Percentiles rank a stretch among this genome's conserved stretches.
phyloP scores from a whole-genome alignment of 2,329 filamentous ascomycete species.

The Bipolaris victoriae region DNA sequence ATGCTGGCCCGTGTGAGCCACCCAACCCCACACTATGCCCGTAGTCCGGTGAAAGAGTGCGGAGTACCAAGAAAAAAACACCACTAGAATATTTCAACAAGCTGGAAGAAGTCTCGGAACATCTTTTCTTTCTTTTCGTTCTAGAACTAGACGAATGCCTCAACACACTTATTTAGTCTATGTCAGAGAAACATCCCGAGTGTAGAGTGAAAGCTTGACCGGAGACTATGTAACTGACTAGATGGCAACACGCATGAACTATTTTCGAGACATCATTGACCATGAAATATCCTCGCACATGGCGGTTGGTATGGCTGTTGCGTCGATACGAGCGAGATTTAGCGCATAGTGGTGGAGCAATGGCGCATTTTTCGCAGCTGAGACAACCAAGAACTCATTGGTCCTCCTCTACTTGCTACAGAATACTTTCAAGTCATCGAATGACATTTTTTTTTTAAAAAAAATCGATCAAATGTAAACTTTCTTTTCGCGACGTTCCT shows the following conservation, averaged over 20 bases:
- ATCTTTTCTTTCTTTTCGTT: neutral
- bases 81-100: neutral
- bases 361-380: neutral
- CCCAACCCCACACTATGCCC: slow-evolving; percentile 8
- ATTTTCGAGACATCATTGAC: neutral
- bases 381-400: neutral
- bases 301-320: neutral
- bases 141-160: neutral
- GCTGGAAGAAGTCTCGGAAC: neutral
- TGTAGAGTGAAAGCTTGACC: neutral
- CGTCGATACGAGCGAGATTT: neutral
- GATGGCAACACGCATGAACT: neutral
- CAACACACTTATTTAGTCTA: neutral
- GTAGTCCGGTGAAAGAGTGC: slow-evolving; percentile 10
- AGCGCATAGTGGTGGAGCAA: neutral
- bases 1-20: neutral
- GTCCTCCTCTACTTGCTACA: neutral
- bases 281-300: neutral
- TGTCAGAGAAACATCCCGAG: neutral
- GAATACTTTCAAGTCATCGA: neutral
- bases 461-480: no score
- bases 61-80: slow-evolving; percentile 1
- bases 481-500: neutral
- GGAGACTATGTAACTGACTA: neutral
- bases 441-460: neutral